Evolutionary conservation across 2,329 filamentous ascomycete species (phyloP).

Genomic region (Botrytis byssoidea): DNA sequence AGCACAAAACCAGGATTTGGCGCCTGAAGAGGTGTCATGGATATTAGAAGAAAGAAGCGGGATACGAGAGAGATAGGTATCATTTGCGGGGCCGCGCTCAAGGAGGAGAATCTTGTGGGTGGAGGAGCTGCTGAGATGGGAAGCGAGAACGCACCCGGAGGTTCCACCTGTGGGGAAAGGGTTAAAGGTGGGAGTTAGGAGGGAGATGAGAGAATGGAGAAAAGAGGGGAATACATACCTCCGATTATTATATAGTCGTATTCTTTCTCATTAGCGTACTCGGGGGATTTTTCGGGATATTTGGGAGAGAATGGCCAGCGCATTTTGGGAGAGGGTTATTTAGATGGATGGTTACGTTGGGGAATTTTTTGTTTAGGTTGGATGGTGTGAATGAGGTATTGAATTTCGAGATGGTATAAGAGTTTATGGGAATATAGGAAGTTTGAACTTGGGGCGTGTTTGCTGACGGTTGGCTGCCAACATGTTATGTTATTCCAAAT

Average conservation of each 20-base stretch:
- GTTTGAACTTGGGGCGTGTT: not conserved
- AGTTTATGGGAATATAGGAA: not conserved
- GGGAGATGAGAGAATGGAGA: not conserved
- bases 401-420: not conserved
- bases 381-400: not conserved
- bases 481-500: not conserved
- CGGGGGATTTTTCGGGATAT: not conserved
- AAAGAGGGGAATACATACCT: not conserved
- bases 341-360: rapidly evolving
- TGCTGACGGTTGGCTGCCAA: not conserved
- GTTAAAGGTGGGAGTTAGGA: not conserved
- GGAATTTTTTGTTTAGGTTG: not conserved
- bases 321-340: not conserved
- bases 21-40: not conserved
- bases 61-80: not conserved
- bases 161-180: slow-evolving; percentile 39
- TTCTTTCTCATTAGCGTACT: not conserved
- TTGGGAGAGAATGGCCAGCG: not conserved
- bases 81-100: slow-evolving; percentile 40
- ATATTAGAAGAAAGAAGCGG: not conserved
- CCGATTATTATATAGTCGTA: not conserved
- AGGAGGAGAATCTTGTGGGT: slow-evolving; percentile 41
- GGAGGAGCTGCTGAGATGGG: slow-evolving; percentile 41
- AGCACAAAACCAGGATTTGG: not conserved
- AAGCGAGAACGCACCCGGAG: slow-evolving; percentile 43